These are phyloP conservation scores for Chernovozyma sophiae-reginae DNA, from an alignment of 1,139 yeast genomes.

Conservation along the genomic window DNA sequence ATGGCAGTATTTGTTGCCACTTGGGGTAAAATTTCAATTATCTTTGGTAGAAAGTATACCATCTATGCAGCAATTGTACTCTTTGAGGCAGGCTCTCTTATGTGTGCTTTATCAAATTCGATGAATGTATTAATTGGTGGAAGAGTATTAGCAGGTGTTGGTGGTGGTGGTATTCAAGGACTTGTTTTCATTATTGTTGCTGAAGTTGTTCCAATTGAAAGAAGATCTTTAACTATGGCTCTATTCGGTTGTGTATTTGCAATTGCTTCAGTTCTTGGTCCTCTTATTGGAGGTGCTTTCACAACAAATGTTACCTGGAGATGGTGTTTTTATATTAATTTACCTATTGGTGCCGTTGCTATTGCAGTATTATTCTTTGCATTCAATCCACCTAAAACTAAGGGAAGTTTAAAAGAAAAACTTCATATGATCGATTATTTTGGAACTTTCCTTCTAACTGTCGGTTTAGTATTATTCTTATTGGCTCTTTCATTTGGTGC, in stretches of 20 bases:
- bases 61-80: constrained; percentile 17
- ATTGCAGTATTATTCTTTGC: constrained; percentile 20
- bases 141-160: constrained; percentile 32
- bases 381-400: constrained; percentile 32
- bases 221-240: constrained; percentile 21
- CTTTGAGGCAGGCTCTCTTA: constrained; percentile 28
- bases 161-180: constrained; percentile 31
- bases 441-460: constrained; percentile 40
- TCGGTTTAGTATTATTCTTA: constrained; percentile 41
- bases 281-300: constrained; percentile 24
- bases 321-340: constrained; percentile 25
- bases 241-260: constrained; percentile 18
- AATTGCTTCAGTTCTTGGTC: constrained; percentile 23
- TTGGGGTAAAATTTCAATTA: constrained; percentile 29
- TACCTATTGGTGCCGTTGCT: constrained; percentile 37
- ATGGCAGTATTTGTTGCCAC: constrained; percentile 33
- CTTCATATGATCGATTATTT: constrained; percentile 39
- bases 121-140: constrained; percentile 39
- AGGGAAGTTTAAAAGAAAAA: constrained; percentile 11
- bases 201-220: constrained; percentile 27
- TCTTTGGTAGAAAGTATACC: constrained; percentile 20
- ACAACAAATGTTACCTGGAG: constrained; percentile 17
- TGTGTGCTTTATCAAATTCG: constrained; percentile 32
- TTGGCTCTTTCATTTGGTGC: constrained; percentile 54
- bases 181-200: constrained; percentile 24